Percentiles rank a stretch among this genome's conserved stretches.
Evolutionary conservation across 2,329 filamentous ascomycete species (phyloP).

Genomic region (Dactylellina drechsleri): DNA sequence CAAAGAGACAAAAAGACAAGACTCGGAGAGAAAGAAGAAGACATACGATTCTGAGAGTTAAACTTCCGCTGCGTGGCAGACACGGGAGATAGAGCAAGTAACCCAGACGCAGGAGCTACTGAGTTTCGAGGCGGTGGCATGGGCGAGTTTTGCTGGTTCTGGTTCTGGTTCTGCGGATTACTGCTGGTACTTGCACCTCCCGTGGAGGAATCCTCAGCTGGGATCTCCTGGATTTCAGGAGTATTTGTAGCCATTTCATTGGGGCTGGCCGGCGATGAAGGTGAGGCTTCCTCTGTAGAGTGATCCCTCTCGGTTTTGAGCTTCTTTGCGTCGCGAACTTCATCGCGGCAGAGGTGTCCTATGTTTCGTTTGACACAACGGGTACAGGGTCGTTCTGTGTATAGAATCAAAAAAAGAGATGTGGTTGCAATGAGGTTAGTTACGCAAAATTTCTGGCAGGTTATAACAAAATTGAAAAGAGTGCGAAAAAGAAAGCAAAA

Average conservation of each 20-base stretch:
- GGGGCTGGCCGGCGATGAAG: conserved; percentile 51
- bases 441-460: conserved; percentile 53
- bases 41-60: conserved; percentile 57
- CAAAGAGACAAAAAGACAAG: conserved; percentile 12
- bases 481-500: conserved; percentile 57
- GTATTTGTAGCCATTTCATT: conserved; percentile 58
- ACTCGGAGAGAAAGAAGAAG: conserved; percentile 14
- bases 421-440: conserved; percentile 59
- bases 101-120: conserved; percentile 56
- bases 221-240: conserved; percentile 62
- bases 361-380: conserved; percentile 99
- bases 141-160: conserved; percentile 52
- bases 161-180: conserved; percentile 66
- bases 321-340: conserved; percentile 90
- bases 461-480: conserved; percentile 48
- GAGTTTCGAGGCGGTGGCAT: conserved; percentile 58
- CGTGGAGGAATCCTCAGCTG: conserved; percentile 63
- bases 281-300: conserved; percentile 56
- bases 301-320: conserved; percentile 69
- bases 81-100: conserved; percentile 57
- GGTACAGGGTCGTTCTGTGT: conserved; percentile 84
- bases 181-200: conserved; percentile 69
- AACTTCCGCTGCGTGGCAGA: conserved; percentile 57
- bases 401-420: conserved; percentile 58
- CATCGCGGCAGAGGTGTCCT: conserved; percentile 96